phyloP scores from a whole-genome alignment of 768 basidiomycete genomes.

The Mycena albidolilacea region DNA sequence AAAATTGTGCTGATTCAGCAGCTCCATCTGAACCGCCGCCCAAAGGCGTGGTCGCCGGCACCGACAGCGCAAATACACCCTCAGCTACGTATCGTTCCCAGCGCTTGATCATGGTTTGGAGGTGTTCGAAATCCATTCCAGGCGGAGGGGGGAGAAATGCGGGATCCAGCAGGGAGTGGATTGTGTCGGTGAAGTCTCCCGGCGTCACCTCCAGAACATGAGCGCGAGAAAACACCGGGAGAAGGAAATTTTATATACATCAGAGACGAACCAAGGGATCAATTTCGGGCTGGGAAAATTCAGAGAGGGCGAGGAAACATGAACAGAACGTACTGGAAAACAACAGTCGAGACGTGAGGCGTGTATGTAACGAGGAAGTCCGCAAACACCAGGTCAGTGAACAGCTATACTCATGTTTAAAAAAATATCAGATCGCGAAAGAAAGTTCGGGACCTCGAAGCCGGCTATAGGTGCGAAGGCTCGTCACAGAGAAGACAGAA shows the following conservation, averaged over 20 bases:
- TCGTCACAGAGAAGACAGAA: neutral
- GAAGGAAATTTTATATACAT: constrained; percentile 54
- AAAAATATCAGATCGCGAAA: neutral
- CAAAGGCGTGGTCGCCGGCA: constrained; percentile 70
- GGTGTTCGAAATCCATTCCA: constrained; percentile 50
- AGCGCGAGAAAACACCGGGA: neutral
- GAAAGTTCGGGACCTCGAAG: constrained; percentile 75
- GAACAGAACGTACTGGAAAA: constrained; percentile 82
- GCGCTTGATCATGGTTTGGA: constrained; percentile 74
- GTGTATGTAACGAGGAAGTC: constrained; percentile 95
- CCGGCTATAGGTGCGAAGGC: constrained; percentile 69
- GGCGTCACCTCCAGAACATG: constrained; percentile 69
- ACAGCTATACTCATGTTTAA: constrained; percentile 67
- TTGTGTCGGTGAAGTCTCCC: constrained; percentile 77
- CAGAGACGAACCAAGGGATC: constrained; percentile 98
- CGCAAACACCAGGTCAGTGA: constrained; percentile 93
- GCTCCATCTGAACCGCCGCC: constrained; percentile 55
- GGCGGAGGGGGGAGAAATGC: constrained; percentile 68
- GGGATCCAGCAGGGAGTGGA: constrained; percentile 71
- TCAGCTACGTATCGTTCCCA: constrained; percentile 81
- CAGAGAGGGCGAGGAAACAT: neutral
- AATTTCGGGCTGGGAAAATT: constrained; percentile 81
- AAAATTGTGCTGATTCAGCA: constrained; percentile 63
- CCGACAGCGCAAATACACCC: constrained; percentile 82
- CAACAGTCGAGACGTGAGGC: constrained; percentile 83